phyloP scores from a whole-genome alignment of 805 yeast genomes.

The Candida succiphila region DNA sequence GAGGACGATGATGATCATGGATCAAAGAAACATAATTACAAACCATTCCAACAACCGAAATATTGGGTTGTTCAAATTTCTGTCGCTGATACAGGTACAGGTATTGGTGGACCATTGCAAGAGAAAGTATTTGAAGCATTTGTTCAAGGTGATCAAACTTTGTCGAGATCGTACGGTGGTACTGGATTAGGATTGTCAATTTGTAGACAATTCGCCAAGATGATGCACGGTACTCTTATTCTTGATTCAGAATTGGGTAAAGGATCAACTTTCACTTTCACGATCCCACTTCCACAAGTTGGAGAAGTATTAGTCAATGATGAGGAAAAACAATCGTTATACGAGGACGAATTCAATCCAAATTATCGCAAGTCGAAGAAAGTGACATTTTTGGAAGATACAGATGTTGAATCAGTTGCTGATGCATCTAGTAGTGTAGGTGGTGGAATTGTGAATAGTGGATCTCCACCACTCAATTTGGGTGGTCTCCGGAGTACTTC shows the following conservation, averaged over 20 bases:
- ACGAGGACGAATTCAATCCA: conserved; percentile 62
- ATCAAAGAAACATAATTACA: background rate
- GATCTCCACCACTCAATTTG: background rate
- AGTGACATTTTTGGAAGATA: conserved; percentile 27
- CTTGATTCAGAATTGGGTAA: conserved; percentile 66
- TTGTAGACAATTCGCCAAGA: conserved; percentile 72
- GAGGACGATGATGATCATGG: conserved; percentile 5
- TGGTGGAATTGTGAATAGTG: background rate
- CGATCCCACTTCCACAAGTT: conserved; percentile 64
- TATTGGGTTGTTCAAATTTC: conserved; percentile 57
- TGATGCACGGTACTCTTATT: conserved; percentile 80
- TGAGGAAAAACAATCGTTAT: conserved; percentile 26
- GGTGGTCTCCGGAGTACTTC: background rate
- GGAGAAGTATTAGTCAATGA: conserved; percentile 35
- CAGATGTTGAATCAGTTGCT: background rate
- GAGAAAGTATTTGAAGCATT: conserved; percentile 89
- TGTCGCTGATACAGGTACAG: conserved; percentile 90
- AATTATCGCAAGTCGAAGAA: conserved; percentile 40
- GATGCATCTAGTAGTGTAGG: background rate
- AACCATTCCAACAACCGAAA: conserved; percentile 22
- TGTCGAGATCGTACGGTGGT: conserved; percentile 88
- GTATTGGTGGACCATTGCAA: conserved; percentile 76
- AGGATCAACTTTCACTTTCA: conserved; percentile 79
- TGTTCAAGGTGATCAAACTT: conserved; percentile 93
- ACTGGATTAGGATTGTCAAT: conserved; percentile 49